phyloP scores from a whole-genome alignment of 139 green algal species.

The Chlamydomonas sphaeroides region DNA sequence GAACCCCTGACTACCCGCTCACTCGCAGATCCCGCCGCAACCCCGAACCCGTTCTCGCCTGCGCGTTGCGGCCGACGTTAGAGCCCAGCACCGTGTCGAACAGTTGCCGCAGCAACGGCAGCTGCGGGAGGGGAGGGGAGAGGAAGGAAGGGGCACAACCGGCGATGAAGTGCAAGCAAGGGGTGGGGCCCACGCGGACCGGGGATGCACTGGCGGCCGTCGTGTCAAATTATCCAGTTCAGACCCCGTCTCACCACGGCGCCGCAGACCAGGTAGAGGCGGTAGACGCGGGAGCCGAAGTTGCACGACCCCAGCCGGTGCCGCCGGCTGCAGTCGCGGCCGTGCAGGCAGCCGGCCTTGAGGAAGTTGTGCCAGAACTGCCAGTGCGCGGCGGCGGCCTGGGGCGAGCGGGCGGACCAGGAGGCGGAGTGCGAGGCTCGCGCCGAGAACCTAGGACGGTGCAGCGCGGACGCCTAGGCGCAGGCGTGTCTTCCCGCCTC shows the following conservation, averaged over 20 bases:
- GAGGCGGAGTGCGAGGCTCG: too few relatives aligned
- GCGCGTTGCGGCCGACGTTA: neutral
- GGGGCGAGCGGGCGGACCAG: too few relatives aligned
- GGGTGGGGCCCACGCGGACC: too few relatives aligned
- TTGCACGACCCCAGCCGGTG: neutral
- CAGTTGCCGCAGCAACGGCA: slow-evolving; percentile 45
- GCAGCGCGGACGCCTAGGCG: too few relatives aligned
- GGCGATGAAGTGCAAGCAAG: too few relatives aligned
- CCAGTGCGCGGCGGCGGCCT: slow-evolving; percentile 14
- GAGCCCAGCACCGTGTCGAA: slow-evolving; percentile 32
- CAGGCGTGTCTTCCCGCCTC: too few relatives aligned
- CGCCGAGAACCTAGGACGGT: too few relatives aligned
- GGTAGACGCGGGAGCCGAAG: slow-evolving; percentile 14
- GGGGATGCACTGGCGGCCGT: too few relatives aligned
- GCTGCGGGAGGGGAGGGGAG: neutral
- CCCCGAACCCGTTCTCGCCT: slow-evolving; percentile 3
- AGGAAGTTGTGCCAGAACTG: slow-evolving; percentile 33
- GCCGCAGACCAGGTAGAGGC: slow-evolving; percentile 1
- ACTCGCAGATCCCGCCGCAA: slow-evolving; percentile 27
- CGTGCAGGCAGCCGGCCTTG: slow-evolving; percentile 25
- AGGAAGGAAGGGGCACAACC: neutral
- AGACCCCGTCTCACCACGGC: too few relatives aligned
- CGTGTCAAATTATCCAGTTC: too few relatives aligned
- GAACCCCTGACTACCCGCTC: neutral
- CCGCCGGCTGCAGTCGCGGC: slow-evolving; percentile 5